Evolutionary conservation across 2,329 filamentous ascomycete species (phyloP), one percentile per base, ranked within the genome.

Genomic region (Aspergillus ochraceus): DNA sequence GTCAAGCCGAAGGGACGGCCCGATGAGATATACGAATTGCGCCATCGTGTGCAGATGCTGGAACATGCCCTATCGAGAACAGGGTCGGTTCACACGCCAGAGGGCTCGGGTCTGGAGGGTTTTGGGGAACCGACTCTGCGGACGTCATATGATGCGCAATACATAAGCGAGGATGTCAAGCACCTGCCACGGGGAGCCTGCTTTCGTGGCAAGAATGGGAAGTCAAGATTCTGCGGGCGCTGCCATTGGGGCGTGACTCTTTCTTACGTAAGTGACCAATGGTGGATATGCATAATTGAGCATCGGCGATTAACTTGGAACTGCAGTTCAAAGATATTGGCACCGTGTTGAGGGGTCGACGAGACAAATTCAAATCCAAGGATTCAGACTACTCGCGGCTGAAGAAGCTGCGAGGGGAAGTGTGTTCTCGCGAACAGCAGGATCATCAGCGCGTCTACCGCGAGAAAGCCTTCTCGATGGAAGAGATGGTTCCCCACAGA

Each of bases 401-500:
- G 64, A 74, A 70, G 53, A 57, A 63, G n/a, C 69, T 73, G 57
- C 70, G 70, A 47, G 55, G 53, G 1, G 70, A 74, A 57, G 51
- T 73, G 22, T 70, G 66, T 64, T 68, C 66, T 2, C 68, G 64
- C 9, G 68, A 75, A 46, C 66, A 60, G 39, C 62, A 70, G 20
- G 64, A 70, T 20, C 71, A 73, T 42, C 71, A 73, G 49, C 62
- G 63, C 9, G 65, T 65, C n/a, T 72, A 69, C 49, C 68, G 66
- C 6, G 68, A 72, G n/a, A 71, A 68, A 52, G 65, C 71, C 0
- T 70, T 68, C 54, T 64, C 64, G 14, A 60, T 77, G 0, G 64
- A 71, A 20, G 70, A 74, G 45, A 68, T 76, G 50, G 66, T 89
- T 0, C 85, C 86, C 0, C 58, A 70, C 17, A 69, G 66, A 39